Percentiles rank a stretch among this genome's conserved stretches.
phyloP scores from a whole-genome alignment of 2,329 filamentous ascomycete genomes.

The Ceratocystis colombiana region DNA sequence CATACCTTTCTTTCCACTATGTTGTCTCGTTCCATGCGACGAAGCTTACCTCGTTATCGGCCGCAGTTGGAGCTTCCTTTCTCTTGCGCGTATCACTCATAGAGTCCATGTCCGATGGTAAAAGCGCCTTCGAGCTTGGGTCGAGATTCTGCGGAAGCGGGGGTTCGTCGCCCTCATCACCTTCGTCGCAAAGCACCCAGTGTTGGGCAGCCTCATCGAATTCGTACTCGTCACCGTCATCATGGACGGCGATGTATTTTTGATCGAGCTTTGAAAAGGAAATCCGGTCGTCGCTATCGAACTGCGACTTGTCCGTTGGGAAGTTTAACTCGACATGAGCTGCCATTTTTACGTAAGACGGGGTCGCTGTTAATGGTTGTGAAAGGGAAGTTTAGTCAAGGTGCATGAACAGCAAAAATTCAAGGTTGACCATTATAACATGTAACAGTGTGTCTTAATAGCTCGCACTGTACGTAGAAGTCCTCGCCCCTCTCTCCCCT shows the following conservation, averaged over 20 bases:
- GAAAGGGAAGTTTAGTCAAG: background rate
- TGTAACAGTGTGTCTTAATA: background rate
- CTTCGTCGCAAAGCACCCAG: constrained; percentile 55
- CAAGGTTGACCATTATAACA: background rate
- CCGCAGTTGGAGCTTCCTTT: constrained; percentile 34
- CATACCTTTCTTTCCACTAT: background rate
- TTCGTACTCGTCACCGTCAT: constrained; percentile 75
- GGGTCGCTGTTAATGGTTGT: background rate
- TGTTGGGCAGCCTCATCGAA: constrained; percentile 60
- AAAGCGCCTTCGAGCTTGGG: background rate
- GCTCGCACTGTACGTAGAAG: background rate
- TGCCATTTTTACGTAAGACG: constrained; percentile 14
- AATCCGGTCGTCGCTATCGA: constrained; percentile 69
- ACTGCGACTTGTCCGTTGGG: constrained; percentile 54
- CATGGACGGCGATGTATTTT: constrained; percentile 75
- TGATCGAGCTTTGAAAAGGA: constrained; percentile 75
- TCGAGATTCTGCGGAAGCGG: constrained; percentile 27
- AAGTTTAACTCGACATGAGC: constrained; percentile 33
- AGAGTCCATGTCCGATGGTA: background rate
- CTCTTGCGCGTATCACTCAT: constrained; percentile 33
- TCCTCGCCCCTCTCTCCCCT: background rate
- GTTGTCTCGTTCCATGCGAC: constrained; percentile 24
- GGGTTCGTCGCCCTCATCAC: constrained; percentile 31
- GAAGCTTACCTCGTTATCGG: constrained; percentile 39
- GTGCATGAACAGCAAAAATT: background rate